Evolutionary conservation across 2,329 filamentous ascomycete genomes (phyloP), one percentile per base, ranked within the genome.

Genomic region (Hypoxylon sp.): DNA sequence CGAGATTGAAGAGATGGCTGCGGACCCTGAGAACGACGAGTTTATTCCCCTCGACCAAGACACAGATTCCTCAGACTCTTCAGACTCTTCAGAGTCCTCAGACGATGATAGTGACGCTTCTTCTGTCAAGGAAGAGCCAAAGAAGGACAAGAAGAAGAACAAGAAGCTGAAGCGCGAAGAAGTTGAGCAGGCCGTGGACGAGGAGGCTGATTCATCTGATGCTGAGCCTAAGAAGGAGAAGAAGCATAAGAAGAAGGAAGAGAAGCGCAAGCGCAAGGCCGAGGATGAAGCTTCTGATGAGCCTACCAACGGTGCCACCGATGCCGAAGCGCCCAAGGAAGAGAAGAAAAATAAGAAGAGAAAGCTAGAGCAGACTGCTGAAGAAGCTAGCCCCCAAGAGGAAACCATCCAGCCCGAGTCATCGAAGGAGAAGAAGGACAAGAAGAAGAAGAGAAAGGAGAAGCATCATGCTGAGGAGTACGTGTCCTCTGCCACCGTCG

Each of bases 181-280:
- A 26, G 35, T 19, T 11, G 27, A 21, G 11, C 6, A 23, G 8
- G 19, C 17, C 25, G n/a, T 9, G 6, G 17, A 44, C 13, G 32
- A 17, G 11, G 44, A 42, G 17, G 13, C 16, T 4, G 19, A 23
- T 59, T 50, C 37, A 45, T 19, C 52, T 15, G 36, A 44, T 5
- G 38, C 29, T 8, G 59, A 65, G 29, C n/a, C 37, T 1, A 55
- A 59, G 21, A 64, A 65, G 44, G 55, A 62, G 29, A 67, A 65
- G 62, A 67, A 66, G 61, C 63, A 55, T 15, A 59, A 61, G 35
- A 73, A 70, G 60, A 73, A 69, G 61, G 65, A 66, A 26, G 71
- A 71, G 60, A 68, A 66, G 41, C 64, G 58, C 29, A 67, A 67
- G 26, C 47, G 67, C 59, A 49, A 59, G 34, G 51, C 53, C 7